Conservation (phyloP, 495 filamentous ascomycete species). For the Astrothelium subdiscretum region DNA sequence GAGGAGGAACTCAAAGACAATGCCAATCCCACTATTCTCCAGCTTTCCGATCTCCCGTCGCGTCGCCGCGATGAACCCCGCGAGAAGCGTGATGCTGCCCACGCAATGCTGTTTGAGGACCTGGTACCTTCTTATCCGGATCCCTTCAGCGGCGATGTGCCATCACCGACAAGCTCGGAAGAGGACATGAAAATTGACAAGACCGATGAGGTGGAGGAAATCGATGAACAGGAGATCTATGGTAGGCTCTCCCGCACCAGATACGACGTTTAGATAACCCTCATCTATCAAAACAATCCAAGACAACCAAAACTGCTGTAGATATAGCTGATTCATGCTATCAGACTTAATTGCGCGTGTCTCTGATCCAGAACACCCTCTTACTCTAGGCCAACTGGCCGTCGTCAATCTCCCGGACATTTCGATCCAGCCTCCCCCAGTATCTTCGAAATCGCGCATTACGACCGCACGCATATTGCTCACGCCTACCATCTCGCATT, state of each 20-base stretch:
- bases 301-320: neutral
- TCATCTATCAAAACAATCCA: no score
- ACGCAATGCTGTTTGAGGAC: conserved; percentile 33
- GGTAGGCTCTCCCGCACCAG: conserved; percentile 42
- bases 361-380: conserved; percentile 90
- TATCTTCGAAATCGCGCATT: conserved; percentile 29
- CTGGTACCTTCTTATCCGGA: conserved; percentile 40
- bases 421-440: conserved; percentile 48
- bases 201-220: conserved; percentile 52
- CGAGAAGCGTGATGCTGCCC: conserved; percentile 33
- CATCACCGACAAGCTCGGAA: conserved; percentile 35
- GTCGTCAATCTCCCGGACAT: conserved; percentile 94
- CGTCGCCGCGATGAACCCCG: conserved; percentile 37
- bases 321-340: neutral
- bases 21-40: conserved; percentile 88
- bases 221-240: conserved; percentile 94
- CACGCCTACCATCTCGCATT: conserved; percentile 96
- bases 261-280: no score
- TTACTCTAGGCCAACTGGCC: conserved; percentile 81
- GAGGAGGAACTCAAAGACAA: conserved; percentile 56
- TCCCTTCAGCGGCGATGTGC: conserved; percentile 30
- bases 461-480: conserved; percentile 57
- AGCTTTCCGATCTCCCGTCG: conserved; percentile 81
- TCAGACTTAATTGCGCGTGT: conserved; percentile 87
- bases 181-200: conserved; percentile 33